Percentiles rank a stretch among this genome's conserved stretches.
Conservation (phyloP, 768 basidiomycete genomes). For the Kwoniella dendrophila region DNA sequence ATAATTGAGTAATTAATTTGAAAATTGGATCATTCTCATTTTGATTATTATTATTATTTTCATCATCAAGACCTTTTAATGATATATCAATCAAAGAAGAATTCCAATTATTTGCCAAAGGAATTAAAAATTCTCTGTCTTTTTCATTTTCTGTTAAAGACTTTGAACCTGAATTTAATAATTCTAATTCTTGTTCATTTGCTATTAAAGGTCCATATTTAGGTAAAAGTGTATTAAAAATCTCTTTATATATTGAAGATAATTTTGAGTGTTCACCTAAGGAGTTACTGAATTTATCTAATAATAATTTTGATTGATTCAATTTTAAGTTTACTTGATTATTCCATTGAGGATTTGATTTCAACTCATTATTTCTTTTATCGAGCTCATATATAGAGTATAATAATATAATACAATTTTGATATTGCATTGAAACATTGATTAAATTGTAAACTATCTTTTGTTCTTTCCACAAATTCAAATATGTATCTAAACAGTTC, state of each 20-base stretch:
- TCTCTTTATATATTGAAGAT: slow-evolving; percentile 21
- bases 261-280: slow-evolving; percentile 31
- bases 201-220: slow-evolving; percentile 22
- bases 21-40: slow-evolving; percentile 22
- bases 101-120: no score
- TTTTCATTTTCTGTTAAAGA: no score
- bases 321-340: slow-evolving; percentile 15
- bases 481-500: slow-evolving; percentile 30
- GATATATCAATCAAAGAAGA: no score
- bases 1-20: slow-evolving; percentile 34
- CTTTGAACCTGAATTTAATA: no score
- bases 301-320: slow-evolving; percentile 21
- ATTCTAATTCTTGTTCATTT: no score
- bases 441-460: slow-evolving; percentile 36
- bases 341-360: slow-evolving; percentile 17
- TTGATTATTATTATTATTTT: neutral
- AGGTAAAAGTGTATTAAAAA: slow-evolving; percentile 21
- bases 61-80: no score
- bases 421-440: slow-evolving; percentile 31
- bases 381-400: slow-evolving; percentile 39
- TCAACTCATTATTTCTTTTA: slow-evolving; percentile 14
- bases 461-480: slow-evolving; percentile 26
- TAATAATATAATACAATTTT: slow-evolving; percentile 33
- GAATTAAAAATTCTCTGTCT: no score
- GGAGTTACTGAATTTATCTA: slow-evolving; percentile 29